A percentile compares a stretch with the other conserved stretches of the same genome.
phyloP scores from a whole-genome alignment of 1,139 yeast species.

The Nadsonia starkeyi-henricii region DNA sequence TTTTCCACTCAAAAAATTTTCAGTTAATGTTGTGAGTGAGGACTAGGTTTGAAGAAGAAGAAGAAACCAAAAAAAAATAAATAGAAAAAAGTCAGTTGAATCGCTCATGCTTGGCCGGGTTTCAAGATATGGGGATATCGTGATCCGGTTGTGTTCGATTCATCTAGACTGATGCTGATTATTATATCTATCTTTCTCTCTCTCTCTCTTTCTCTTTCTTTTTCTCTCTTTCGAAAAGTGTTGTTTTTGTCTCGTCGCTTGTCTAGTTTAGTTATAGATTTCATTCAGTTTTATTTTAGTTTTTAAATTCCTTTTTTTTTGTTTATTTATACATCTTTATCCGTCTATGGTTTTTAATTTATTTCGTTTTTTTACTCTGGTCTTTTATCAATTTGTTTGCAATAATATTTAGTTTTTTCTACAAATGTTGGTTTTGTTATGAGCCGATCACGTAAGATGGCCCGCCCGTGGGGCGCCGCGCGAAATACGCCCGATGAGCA shows the following conservation, averaged over 20 bases:
- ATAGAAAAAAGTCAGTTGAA: too few species aligned
- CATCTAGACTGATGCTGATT: not conserved
- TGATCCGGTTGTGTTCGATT: too few species aligned
- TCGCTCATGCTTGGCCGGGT: too few species aligned
- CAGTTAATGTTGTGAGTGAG: not conserved
- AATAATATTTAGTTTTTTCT: too few species aligned
- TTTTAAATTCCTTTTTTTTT: not conserved
- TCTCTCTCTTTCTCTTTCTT: not conserved
- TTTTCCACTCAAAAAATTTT: not conserved
- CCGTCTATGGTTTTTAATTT: not conserved
- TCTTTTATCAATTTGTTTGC: not conserved
- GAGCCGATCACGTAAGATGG: too few species aligned
- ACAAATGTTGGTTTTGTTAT: too few species aligned
- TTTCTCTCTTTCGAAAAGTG: not conserved
- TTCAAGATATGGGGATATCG: not conserved
- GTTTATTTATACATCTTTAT: not conserved
- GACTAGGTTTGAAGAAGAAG: not conserved
- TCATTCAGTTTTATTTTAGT: constrained; percentile 15
- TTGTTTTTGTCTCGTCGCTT: not conserved
- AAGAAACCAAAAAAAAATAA: too few species aligned
- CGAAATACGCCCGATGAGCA: too few species aligned
- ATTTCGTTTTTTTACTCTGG: not conserved
- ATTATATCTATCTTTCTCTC: not conserved
- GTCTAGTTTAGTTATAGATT: not conserved
- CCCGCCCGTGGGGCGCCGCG: too few species aligned